Conservation (phyloP, 495 filamentous ascomycete genomes). For the Talaromyces nanjingensis region DNA sequence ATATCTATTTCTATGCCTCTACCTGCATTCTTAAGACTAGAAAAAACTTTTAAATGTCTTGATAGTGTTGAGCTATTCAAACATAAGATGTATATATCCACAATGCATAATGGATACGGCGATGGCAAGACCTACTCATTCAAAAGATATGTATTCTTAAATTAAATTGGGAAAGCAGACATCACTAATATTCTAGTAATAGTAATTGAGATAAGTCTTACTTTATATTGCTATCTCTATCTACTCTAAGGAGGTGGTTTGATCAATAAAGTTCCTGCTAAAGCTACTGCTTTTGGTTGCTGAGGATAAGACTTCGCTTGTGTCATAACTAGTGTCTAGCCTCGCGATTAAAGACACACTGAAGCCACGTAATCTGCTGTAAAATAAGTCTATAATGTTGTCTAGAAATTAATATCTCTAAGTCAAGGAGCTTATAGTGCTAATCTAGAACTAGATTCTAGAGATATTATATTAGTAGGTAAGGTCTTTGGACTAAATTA, state of each 20-base stretch:
- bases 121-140: slow-evolving; percentile 55
- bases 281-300: slow-evolving; percentile 55
- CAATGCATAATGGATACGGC: slow-evolving; percentile 53
- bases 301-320: slow-evolving; percentile 60
- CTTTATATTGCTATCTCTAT: slow-evolving; percentile 57
- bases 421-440: slow-evolving; percentile 51
- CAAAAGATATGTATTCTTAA: slow-evolving; percentile 59
- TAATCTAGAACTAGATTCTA: slow-evolving; percentile 56
- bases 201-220: slow-evolving; percentile 44
- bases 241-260: slow-evolving; percentile 54
- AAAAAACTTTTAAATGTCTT: slow-evolving; percentile 28
- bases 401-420: slow-evolving; percentile 38
- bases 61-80: slow-evolving; percentile 50
- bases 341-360: slow-evolving; percentile 46
- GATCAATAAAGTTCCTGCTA: slow-evolving; percentile 35
- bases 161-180: slow-evolving; percentile 34
- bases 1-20: slow-evolving; percentile 2
- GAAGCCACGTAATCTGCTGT: slow-evolving; percentile 34
- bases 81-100: slow-evolving; percentile 54
- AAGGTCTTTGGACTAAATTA: slow-evolving; percentile 54
- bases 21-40: slow-evolving; percentile 27
- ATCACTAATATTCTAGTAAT: slow-evolving; percentile 32
- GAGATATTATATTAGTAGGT: slow-evolving; percentile 45
- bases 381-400: slow-evolving; percentile 52
- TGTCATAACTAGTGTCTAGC: slow-evolving; percentile 56